Base-by-base conservation (phyloP, 1,139 yeast species). In the Meyerozyma sp. region DNA sequence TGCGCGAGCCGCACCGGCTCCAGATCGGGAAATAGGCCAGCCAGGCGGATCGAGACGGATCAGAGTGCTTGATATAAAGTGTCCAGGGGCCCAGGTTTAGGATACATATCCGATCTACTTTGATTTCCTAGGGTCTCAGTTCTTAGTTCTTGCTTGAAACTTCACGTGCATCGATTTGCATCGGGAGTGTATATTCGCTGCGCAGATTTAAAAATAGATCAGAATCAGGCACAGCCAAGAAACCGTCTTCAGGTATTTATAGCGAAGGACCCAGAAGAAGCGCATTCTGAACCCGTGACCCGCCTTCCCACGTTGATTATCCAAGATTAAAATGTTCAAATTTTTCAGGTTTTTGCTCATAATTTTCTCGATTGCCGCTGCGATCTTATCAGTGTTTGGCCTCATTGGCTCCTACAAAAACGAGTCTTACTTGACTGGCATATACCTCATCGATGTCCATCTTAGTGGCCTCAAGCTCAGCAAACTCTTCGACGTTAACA, bases 341-440 rank as follows among this genome's bases (percentile, higher is more conserved):
- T 44, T 68, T 34, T 69, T 71, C 47, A 56, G 78, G 45, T 54
- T 62, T 32, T 44, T 70, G 16, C 56, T 71, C 38, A 56, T 71
- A 18, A 44, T 70, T 25, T 59, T 70, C 41, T 62, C 77, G 13
- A 42, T 69, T 13, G 71, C 67, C 16, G 58, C 63, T 5, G 54
- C 66, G 1, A 43, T 70, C n/a, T 58, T 70, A 23, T 58, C 73
- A 11, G 55, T 62, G 1, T 70, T 72, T 59, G 75, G 74, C 6
- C 42, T 73, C 9, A 59, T 68, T n/a, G 76, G 77, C 1, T 68
- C 77, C 1, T 71, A 68, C 51, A 59, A 61, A 39, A 66, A 68
- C 42, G 61, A 63, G 38, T 30, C 54, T 4, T 68, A 65, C 49
- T 58, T 73, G 37, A 70, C 74, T 8, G 50, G 54, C 28, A 63